These are phyloP conservation scores for Orobanche coerulescens DNA, from an alignment of 257 asterid species.

Conservation along the genomic window DNA sequence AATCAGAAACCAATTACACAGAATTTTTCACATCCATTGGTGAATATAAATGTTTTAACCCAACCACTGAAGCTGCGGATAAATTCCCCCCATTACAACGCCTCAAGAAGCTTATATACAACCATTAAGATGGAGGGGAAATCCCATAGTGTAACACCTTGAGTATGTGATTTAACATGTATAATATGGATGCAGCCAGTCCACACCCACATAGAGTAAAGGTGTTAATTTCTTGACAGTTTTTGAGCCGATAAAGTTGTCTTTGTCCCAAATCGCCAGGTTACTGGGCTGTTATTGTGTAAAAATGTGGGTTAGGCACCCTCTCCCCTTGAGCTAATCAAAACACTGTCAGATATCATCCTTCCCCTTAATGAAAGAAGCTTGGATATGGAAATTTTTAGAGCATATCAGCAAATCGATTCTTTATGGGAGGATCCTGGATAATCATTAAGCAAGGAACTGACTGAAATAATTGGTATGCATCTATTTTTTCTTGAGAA, in stretches of 20 bases:
- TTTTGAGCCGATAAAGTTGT: too few relatives aligned
- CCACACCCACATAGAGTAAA: neutral
- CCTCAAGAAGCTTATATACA: constrained; percentile 1
- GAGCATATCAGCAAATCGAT: neutral
- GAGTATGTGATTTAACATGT: neutral
- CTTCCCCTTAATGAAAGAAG: neutral
- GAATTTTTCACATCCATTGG: too few relatives aligned
- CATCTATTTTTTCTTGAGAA: neutral
- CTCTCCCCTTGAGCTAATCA: too few relatives aligned
- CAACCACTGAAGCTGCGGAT: neutral
- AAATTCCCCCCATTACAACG: neutral
- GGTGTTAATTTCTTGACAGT: neutral
- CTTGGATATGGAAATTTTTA: constrained; percentile 2
- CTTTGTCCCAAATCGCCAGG: too few relatives aligned
- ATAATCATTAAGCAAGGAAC: neutral
- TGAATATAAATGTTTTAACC: neutral
- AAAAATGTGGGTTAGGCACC: too few relatives aligned
- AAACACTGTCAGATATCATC: neutral
- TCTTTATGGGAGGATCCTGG: constrained; percentile 7
- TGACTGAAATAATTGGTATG: neutral
- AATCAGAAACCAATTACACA: too few relatives aligned
- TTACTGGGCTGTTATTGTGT: too few relatives aligned
- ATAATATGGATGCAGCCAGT: neutral
- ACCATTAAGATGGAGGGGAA: neutral
- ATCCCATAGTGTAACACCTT: neutral